These are phyloP conservation scores for Ophiosphaerella korrae DNA, from an alignment of 2,329 filamentous ascomycete genomes.

Conservation along the genomic window DNA sequence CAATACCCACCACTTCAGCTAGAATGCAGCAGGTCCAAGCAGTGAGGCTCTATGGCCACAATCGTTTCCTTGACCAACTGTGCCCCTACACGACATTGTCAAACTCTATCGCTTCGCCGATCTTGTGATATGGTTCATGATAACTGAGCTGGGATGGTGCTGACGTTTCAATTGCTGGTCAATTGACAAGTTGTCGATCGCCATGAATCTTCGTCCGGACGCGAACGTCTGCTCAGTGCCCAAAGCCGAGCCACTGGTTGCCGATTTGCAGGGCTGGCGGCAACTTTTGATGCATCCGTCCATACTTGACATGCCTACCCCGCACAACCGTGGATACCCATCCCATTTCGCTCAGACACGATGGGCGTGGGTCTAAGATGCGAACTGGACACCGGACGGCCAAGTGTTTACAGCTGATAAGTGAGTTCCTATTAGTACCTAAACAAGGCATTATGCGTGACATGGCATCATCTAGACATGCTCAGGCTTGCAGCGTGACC, in stretches of 20 bases:
- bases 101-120: background rate
- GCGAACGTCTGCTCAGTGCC: constrained; percentile 19
- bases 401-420: too few relatives aligned
- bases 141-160: background rate
- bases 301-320: constrained; percentile 4
- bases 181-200: background rate
- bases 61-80: background rate
- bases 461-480: too few relatives aligned
- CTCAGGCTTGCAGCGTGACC: too few relatives aligned
- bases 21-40: too few relatives aligned
- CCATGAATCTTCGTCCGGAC: constrained; percentile 4
- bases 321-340: background rate
- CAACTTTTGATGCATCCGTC: background rate
- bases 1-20: too few relatives aligned
- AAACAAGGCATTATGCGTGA: too few relatives aligned
- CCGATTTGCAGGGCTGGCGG: constrained; percentile 1
- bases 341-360: too few relatives aligned
- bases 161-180: background rate
- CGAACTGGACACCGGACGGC: too few relatives aligned
- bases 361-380: too few relatives aligned
- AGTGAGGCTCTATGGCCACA: background rate
- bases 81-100: background rate
- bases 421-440: too few relatives aligned
- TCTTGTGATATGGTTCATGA: background rate
- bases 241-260: constrained; percentile 13